phyloP scores from a whole-genome alignment of 129 eudicot genomes.

The Tagetes patula region DNA sequence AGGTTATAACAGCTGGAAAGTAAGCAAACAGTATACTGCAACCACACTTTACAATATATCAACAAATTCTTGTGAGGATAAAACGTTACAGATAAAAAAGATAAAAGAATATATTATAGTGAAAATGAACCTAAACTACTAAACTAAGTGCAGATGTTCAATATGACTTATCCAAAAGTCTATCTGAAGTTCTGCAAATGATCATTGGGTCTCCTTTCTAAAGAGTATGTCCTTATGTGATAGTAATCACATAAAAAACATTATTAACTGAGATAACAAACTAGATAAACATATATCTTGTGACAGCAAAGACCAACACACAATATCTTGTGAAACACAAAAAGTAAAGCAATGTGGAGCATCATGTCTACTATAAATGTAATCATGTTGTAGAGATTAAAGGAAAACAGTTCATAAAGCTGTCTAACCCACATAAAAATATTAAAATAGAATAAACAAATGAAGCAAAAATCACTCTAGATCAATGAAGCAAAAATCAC shows the following conservation, averaged over 20 bases:
- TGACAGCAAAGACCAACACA: constrained; percentile 12
- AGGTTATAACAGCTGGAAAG: constrained; percentile 20
- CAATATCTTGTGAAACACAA: neutral
- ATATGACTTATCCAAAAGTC: constrained; percentile 13
- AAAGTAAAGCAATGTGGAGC: neutral
- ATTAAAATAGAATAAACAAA: constrained; percentile 11
- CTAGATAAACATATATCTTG: constrained; percentile 1
- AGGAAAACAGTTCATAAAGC: constrained; percentile 16
- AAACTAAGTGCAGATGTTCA: constrained; percentile 6
- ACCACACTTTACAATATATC: constrained; percentile 8
- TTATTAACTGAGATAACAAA: neutral
- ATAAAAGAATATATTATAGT: neutral
- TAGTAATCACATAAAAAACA: constrained; percentile 4
- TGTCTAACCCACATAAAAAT: neutral
- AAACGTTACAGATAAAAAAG: neutral
- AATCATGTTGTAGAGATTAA: neutral
- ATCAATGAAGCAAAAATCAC: neutral
- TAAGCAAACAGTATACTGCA: constrained; percentile 4
- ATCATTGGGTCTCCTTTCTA: constrained; percentile 10
- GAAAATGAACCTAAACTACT: constrained; percentile 9
- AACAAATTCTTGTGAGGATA: neutral
- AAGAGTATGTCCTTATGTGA: constrained; percentile 6
- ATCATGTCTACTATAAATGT: constrained; percentile 1
- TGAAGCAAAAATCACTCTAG: neutral
- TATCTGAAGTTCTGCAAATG: neutral